Conservation (phyloP, 768 basidiomycete genomes). For the Termitomyces sp. region DNA sequence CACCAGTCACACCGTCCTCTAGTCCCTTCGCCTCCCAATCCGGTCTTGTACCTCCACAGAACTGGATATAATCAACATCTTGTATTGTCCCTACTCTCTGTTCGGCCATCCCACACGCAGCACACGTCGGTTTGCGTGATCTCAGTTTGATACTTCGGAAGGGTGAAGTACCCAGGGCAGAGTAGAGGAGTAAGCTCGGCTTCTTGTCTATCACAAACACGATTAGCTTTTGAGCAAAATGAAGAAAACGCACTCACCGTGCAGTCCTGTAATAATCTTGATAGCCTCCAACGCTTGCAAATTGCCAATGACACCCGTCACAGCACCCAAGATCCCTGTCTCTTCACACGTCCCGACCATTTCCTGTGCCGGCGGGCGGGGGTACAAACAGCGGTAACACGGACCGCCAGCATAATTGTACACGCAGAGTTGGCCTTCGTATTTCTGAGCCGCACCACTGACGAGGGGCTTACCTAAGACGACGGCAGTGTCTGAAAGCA, state of each 20-base stretch:
- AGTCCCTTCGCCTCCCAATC: slow-evolving; percentile 62
- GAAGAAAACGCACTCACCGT: slow-evolving; percentile 37
- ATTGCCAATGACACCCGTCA: slow-evolving; percentile 86
- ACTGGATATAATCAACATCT: slow-evolving; percentile 74
- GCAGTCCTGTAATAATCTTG: slow-evolving; percentile 32
- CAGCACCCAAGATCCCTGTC: slow-evolving; percentile 80
- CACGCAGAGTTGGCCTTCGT: slow-evolving; percentile 74
- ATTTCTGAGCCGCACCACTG: slow-evolving; percentile 77
- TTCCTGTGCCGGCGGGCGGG: slow-evolving; percentile 63
- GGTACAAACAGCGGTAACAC: slow-evolving; percentile 94
- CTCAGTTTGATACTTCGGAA: slow-evolving; percentile 86
- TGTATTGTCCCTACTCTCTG: slow-evolving; percentile 40
- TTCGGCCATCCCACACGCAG: slow-evolving; percentile 62
- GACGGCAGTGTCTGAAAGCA: slow-evolving; percentile 84
- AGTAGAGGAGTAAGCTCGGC: slow-evolving; percentile 35
- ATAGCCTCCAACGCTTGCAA: slow-evolving; percentile 90
- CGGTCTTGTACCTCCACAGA: slow-evolving; percentile 72
- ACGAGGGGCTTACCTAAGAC: slow-evolving; percentile 42
- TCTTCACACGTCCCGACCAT: slow-evolving; percentile 79
- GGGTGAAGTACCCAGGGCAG: slow-evolving; percentile 57
- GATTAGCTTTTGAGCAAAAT: slow-evolving; percentile 50
- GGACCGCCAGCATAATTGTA: slow-evolving; percentile 76
- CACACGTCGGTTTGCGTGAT: slow-evolving; percentile 60
- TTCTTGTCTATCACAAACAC: slow-evolving; percentile 46
- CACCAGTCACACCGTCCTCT: slow-evolving; percentile 28